Evolutionary conservation across 2,329 filamentous ascomycete genomes (phyloP).

Genomic region (Ophiostoma piceae): DNA sequence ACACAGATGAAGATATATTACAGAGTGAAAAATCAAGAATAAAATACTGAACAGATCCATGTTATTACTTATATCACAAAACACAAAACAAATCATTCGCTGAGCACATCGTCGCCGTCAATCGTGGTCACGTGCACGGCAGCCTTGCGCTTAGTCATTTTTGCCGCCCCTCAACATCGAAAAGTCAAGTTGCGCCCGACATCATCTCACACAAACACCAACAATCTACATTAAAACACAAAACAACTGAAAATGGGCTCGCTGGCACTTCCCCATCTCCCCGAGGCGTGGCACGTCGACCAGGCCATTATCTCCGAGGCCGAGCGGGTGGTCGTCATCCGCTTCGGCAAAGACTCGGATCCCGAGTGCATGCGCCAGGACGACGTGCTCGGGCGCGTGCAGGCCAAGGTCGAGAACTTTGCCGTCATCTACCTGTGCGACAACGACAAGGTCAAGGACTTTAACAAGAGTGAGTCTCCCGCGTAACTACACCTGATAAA

Average conservation of each 20-base stretch:
- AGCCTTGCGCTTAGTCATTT: neutral
- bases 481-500: no score
- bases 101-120: neutral
- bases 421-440: constrained; percentile 92
- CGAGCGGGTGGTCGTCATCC: constrained; percentile 86
- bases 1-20: neutral
- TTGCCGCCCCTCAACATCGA: neutral
- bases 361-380: constrained; percentile 72
- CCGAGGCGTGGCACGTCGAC: constrained; percentile 78
- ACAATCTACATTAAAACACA: neutral
- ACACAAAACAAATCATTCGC: neutral
- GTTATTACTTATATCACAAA: neutral
- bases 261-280: constrained; percentile 8
- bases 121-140: neutral
- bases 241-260: constrained; percentile 5
- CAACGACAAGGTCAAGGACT: constrained; percentile 81
- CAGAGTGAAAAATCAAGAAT: neutral
- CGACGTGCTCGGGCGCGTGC: constrained; percentile 90
- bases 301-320: constrained; percentile 87
- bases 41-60: neutral
- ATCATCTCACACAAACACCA: neutral
- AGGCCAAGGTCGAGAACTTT: constrained; percentile 90
- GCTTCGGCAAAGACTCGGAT: constrained; percentile 84
- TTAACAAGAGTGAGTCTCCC: constrained; percentile 60
- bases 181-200: constrained; percentile 7